phyloP scores from a whole-genome alignment of 441 rosid species.

The Adansonia rubrostipa region DNA sequence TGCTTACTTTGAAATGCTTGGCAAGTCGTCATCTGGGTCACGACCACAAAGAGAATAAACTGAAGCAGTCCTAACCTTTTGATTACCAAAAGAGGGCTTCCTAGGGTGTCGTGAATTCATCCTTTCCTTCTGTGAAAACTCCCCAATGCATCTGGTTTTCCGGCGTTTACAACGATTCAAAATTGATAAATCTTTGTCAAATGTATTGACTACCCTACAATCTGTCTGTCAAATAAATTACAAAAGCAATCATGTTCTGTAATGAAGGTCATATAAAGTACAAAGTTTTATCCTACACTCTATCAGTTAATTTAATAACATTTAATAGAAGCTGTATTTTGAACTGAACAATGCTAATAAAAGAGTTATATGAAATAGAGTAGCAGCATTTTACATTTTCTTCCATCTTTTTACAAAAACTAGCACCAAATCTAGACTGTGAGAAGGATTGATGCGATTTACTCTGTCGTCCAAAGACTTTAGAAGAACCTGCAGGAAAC shows the following conservation, averaged over 20 bases:
- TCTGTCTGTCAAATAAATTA: slow-evolving; percentile 51
- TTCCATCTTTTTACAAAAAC: slow-evolving; percentile 52
- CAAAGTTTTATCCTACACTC: slow-evolving; percentile 32
- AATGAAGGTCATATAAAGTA: background rate
- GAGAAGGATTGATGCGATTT: slow-evolving; percentile 41
- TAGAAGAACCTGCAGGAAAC: slow-evolving; percentile 47
- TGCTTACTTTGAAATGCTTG: slow-evolving; percentile 49
- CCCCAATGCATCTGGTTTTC: slow-evolving; percentile 38
- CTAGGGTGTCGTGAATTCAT: slow-evolving; percentile 34
- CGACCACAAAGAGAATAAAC: slow-evolving; percentile 23
- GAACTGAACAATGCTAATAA: slow-evolving; percentile 24
- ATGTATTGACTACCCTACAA: slow-evolving; percentile 40
- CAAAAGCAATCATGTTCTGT: slow-evolving; percentile 23
- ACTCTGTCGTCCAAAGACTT: slow-evolving; percentile 43
- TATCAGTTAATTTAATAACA: slow-evolving; percentile 45
- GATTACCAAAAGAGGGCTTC: slow-evolving; percentile 34
- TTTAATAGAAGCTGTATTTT: slow-evolving; percentile 21
- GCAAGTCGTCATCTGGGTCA: slow-evolving; percentile 32
- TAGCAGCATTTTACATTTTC: slow-evolving; percentile 50
- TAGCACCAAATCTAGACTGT: slow-evolving; percentile 52
- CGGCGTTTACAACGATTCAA: slow-evolving; percentile 38
- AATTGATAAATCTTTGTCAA: slow-evolving; percentile 47
- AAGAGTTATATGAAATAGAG: slow-evolving; percentile 14
- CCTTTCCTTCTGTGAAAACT: slow-evolving; percentile 34
- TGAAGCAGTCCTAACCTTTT: slow-evolving; percentile 39